Percentiles rank a stretch among this genome's conserved stretches.
These are phyloP conservation scores for Pseudisothecium myosuroides DNA, from an alignment of 225 moss, liverwort and hornwort genomes.

Conservation along the genomic window DNA sequence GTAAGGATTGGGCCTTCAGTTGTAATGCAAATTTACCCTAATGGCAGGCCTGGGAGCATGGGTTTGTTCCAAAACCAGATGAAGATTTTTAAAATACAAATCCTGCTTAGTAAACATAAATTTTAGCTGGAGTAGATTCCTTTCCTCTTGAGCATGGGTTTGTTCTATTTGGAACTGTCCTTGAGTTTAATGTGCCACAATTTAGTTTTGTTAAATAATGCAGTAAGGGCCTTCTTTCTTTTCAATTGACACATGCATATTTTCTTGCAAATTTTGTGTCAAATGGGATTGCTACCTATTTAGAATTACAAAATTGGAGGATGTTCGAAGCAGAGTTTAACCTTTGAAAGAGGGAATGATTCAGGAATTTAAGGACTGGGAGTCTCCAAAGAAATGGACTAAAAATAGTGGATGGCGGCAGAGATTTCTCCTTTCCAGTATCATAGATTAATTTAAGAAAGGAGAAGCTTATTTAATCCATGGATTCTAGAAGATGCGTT, in stretches of 20 bases:
- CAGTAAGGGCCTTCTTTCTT: accelerated
- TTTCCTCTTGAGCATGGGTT: no score
- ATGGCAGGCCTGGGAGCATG: background rate
- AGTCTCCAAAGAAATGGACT: background rate
- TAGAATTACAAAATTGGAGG: no score
- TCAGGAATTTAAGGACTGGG: background rate
- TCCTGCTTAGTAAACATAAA: background rate
- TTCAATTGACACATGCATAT: background rate
- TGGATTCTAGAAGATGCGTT: accelerated
- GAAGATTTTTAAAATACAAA: background rate
- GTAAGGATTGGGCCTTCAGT: no score
- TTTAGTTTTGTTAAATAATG: background rate
- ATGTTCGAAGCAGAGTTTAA: background rate
- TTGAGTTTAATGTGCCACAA: background rate
- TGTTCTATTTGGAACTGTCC: background rate
- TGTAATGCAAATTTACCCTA: background rate
- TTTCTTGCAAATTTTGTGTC: background rate
- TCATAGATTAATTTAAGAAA: background rate
- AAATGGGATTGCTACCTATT: background rate
- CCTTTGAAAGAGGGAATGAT: background rate
- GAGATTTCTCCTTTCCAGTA: accelerated
- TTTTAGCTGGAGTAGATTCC: no score
- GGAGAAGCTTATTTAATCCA: background rate
- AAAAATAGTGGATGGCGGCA: background rate
- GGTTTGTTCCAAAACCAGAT: background rate